Percentiles rank a stretch among this genome's conserved stretches.
phyloP scores from a whole-genome alignment of 352 stramenopile species.

The Phytophthora pseudosyringae region DNA sequence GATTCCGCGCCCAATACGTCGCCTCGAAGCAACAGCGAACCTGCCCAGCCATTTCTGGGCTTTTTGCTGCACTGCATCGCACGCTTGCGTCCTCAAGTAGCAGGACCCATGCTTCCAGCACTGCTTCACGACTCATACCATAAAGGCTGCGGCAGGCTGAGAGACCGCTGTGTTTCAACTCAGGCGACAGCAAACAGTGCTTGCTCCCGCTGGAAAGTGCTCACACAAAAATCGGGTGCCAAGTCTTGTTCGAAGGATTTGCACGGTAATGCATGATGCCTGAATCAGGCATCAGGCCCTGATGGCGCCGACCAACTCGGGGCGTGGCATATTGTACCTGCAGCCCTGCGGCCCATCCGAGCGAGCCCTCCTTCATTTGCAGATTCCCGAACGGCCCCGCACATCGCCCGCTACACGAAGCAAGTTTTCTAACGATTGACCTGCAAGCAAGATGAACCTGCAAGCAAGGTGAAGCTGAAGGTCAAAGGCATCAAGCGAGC shows the following conservation, averaged over 20 bases:
- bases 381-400: too few species aligned
- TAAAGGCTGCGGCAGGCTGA: not conserved
- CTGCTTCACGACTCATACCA: not conserved
- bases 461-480: too few species aligned
- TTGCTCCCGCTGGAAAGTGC: not conserved
- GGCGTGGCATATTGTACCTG: too few species aligned
- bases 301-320: too few species aligned
- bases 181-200: slow-evolving; percentile 9
- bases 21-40: not conserved
- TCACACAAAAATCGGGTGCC: not conserved
- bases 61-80: not conserved
- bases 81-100: not conserved
- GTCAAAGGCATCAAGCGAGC: too few species aligned
- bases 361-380: too few species aligned
- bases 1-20: not conserved
- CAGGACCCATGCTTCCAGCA: too few species aligned
- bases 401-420: not conserved
- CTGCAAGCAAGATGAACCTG: too few species aligned
- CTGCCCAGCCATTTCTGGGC: not conserved
- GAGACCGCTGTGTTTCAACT: slow-evolving; percentile 5
- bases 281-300: too few species aligned
- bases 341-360: too few species aligned
- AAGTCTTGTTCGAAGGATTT: slow-evolving; percentile 9
- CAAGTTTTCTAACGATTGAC: not conserved
- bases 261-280: slow-evolving; percentile 1